Evolutionary conservation across 164 flowering plant species (phyloP), one percentile per base, ranked within the genome.

Genomic region (Dillenia turbinata): DNA sequence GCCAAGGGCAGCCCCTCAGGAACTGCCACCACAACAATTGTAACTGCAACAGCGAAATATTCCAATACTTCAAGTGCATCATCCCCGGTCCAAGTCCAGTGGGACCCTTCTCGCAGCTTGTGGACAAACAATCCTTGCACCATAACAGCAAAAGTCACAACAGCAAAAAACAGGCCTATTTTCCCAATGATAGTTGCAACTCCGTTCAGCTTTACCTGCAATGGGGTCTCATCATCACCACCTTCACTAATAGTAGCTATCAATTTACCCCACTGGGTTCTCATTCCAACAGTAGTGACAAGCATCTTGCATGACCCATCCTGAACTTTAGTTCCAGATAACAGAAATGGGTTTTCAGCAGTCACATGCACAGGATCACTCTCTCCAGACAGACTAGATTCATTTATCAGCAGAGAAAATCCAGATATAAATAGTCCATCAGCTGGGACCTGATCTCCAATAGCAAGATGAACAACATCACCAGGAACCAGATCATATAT

Each of bases 261-360:
- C 75, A 94, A 72, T 70, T 94, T 94, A 16, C 98, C 98, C 98
- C 98, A 94, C 58, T 94, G 98, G 55, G 98, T 94, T 72, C 95
- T 89, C 98, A 94, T 94, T 15, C 98, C 98, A 64, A 94, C 98
- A 15, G 90, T 86, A 55, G 98, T 89, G 61, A 94, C 86, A 65
- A 94, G 78, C 98, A 90, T 90, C 75, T 86, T 94, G 80, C 92
- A 91, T 22, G 96, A 90, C 12, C 98, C 97, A 78, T 91, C 90
- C 73, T 87, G 96, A 54, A 94, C 96, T 75, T 94, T 94, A 59
- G 98, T 94, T 67, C 98, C 98, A 58, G 98, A 94, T 12, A 91
- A 73, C 45, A 94, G 87, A 73, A 90, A 90, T 44, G 98, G 98
- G 57, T 91, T 72, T 40, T 68, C 69, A 46, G 69, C 59, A 70